Percentiles rank a stretch among this genome's conserved stretches.
Conservation (phyloP, 257 asterid genomes). For the Eucommia ulmoides region DNA sequence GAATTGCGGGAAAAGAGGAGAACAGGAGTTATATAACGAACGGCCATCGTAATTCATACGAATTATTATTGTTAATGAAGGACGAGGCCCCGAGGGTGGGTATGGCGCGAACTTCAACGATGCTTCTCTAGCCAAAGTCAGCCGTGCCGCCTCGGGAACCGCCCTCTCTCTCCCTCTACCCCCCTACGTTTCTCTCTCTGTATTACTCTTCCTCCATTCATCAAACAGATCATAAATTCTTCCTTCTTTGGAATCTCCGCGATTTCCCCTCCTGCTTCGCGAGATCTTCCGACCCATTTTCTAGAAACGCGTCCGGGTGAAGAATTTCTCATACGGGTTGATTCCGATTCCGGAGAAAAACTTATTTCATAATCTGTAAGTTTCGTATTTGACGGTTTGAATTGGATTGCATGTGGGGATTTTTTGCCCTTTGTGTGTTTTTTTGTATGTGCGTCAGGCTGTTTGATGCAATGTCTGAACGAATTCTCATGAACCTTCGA, state of each 20-base stretch:
- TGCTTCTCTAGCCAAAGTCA: slow-evolving; percentile 17
- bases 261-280: not conserved
- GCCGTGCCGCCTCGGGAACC: slow-evolving; percentile 27
- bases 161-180: not conserved
- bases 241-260: not conserved
- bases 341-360: not conserved
- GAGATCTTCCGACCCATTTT: not conserved
- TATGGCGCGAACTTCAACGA: slow-evolving; percentile 38
- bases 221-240: not conserved
- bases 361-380: not conserved
- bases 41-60: slow-evolving; percentile 16
- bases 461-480: not conserved
- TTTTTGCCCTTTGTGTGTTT: not conserved
- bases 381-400: not conserved
- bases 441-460: not conserved
- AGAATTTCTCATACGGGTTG: not conserved
- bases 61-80: no score
- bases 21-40: slow-evolving; percentile 1
- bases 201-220: not conserved
- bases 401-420: not conserved
- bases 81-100: slow-evolving; percentile 5
- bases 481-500: not conserved
- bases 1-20: no score
- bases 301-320: not conserved
- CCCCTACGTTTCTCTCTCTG: not conserved